These are phyloP conservation scores for Papiliotrema fonsecae DNA, from an alignment of 1,284 basidiomycete genomes.

Conservation along the genomic window DNA sequence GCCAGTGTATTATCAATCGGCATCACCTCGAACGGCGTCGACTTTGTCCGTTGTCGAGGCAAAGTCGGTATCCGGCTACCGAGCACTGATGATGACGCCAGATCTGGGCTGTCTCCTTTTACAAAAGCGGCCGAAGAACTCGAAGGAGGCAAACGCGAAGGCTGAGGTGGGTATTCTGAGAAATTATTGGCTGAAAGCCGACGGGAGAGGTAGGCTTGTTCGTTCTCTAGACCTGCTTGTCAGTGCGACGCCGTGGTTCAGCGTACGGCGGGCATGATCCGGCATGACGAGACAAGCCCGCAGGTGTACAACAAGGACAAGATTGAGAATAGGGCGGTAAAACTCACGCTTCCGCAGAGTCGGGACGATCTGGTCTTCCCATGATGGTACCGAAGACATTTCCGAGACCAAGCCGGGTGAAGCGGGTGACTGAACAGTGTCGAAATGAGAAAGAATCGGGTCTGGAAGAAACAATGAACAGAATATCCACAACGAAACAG, in stretches of 20 bases:
- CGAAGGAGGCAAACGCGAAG: not conserved
- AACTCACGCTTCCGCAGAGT: constrained; percentile 29
- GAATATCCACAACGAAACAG: not conserved
- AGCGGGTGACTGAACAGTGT: not conserved
- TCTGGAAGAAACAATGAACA: not conserved
- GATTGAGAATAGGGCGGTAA: not conserved
- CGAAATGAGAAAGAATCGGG: not conserved
- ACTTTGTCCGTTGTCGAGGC: constrained; percentile 9
- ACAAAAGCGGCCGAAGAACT: not conserved
- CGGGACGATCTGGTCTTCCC: constrained; percentile 34
- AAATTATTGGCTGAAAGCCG: constrained; percentile 23
- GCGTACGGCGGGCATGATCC: too few relatives aligned
- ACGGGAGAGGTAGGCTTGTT: constrained; percentile 25
- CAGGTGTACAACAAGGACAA: not conserved
- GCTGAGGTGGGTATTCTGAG: constrained; percentile 3
- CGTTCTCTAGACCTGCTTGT: constrained; percentile 24
- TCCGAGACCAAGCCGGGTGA: not conserved
- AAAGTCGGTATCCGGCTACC: not conserved
- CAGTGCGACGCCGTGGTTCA: not conserved
- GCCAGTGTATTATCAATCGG: not conserved
- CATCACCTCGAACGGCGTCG: constrained; percentile 7
- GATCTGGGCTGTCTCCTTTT: not conserved
- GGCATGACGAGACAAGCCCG: not conserved
- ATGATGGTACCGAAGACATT: constrained; percentile 10
- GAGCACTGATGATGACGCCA: not conserved